Evolutionary conservation across 495 filamentous ascomycete species (phyloP), one percentile per base, ranked within the genome.

Genomic region (Aspergillus homomorphus): DNA sequence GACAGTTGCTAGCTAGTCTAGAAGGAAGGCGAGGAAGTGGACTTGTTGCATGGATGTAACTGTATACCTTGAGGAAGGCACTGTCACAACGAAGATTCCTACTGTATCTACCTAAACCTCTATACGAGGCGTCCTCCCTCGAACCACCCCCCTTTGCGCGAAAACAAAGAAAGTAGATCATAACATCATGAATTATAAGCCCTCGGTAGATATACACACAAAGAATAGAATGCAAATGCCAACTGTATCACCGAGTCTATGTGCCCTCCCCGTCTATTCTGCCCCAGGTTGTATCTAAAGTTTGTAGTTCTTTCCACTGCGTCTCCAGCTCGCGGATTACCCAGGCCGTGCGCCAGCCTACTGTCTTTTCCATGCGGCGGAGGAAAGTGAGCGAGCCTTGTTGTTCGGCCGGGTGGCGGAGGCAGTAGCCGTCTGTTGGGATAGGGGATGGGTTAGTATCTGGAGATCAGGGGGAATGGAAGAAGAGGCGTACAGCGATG

Each of bases 321-420:
- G 55, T 41, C 50, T 69, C 60, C 15, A 76, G 48, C 22, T 68
- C 68, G 14, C 55, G 56, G 21, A 67, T 56, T 19, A 76, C 72
- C 67, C 69, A 72, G 14, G 65, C 50, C 4, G 71, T 76, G 1
- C 70, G 73, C 73, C 72, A 76, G 0, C 71, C 71, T 1, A 76
- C 21, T 9, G 59, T 56, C 18, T 66, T 65, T 26, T 74, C 73
- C n/a, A 67, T 67, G 6, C 54, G 65, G 2, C 43, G 43, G 0
- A 76, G 59, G 48, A 76, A 76, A 1, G 58, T 19, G 16, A 73
- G 53, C 7, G 73, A 69, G 5, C 71, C 73, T 26, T 62, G 63
- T 52, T 73, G 68, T 45, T 76, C 68, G 0, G 56, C 58, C 6
- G 61, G 55, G 18, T 73, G 59, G 3, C 66, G 71, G 9, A 76